phyloP scores from a whole-genome alignment of 805 yeast genomes.

The Candida tibetensis region DNA sequence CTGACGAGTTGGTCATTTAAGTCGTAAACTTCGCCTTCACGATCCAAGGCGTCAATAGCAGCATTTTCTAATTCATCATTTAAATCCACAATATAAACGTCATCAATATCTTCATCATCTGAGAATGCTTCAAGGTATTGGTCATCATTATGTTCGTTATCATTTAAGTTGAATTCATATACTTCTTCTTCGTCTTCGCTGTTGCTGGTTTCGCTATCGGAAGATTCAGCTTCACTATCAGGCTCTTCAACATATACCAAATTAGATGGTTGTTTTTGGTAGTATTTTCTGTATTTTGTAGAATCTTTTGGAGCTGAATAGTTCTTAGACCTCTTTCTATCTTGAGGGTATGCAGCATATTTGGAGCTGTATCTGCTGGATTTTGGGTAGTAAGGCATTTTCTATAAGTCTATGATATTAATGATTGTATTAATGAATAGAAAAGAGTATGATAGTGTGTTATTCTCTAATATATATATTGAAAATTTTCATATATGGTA shows the following conservation, averaged over 20 bases:
- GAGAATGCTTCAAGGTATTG: constrained; percentile 10
- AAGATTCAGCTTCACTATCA: constrained; percentile 31
- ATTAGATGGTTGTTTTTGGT: constrained; percentile 32
- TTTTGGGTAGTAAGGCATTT: constrained; percentile 8
- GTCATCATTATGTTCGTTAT: constrained; percentile 15
- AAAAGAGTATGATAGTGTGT: not conserved
- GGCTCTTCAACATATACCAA: constrained; percentile 46
- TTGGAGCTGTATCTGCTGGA: constrained; percentile 7
- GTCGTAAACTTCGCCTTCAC: constrained; percentile 20
- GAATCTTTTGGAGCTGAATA: constrained; percentile 1
- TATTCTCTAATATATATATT: constrained; percentile 1
- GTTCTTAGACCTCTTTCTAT: constrained; percentile 7
- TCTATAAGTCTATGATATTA: not conserved
- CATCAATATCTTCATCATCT: constrained; percentile 15
- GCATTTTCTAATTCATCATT: constrained; percentile 37
- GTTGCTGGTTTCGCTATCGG: constrained; percentile 19
- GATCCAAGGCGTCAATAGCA: constrained; percentile 21
- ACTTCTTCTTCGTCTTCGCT: constrained; percentile 22
- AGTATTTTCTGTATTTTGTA: constrained; percentile 29
- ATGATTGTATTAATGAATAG: not conserved
- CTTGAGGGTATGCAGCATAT: constrained; percentile 3
- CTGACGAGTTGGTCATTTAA: constrained; percentile 25
- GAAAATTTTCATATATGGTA: constrained; percentile 2
- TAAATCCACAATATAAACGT: constrained; percentile 21
- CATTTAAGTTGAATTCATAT: constrained; percentile 29